Percentiles rank a stretch among this genome's conserved stretches.
Evolutionary conservation across 2,329 filamentous ascomycete genomes (phyloP).

Genomic region (Aspergillus calidoustus): DNA sequence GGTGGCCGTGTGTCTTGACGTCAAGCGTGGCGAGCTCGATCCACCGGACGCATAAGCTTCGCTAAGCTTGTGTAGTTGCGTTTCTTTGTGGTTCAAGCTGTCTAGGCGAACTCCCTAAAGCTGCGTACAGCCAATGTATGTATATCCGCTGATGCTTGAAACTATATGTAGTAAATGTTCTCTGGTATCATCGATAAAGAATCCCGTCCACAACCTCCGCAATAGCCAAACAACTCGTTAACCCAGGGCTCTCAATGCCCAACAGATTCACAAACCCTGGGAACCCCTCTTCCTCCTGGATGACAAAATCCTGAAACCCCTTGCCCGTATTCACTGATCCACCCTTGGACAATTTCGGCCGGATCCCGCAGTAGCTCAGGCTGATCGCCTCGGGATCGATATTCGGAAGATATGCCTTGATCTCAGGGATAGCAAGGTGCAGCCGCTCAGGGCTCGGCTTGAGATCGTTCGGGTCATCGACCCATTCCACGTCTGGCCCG

Average conservation of each 20-base stretch:
- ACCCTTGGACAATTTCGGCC: conserved; percentile 76
- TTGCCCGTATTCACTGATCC: conserved; percentile 60
- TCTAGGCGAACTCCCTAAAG: background rate
- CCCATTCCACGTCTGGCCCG: conserved; percentile 95
- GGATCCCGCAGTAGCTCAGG: conserved; percentile 88
- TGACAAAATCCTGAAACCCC: conserved; percentile 83
- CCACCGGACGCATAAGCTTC: background rate
- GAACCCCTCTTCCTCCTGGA: conserved; percentile 76
- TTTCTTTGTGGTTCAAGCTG: background rate
- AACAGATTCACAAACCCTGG: conserved; percentile 85
- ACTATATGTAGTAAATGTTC: background rate
- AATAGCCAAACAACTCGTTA: conserved; percentile 87
- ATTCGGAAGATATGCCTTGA: conserved; percentile 76
- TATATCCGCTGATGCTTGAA: background rate
- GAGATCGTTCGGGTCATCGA: conserved; percentile 72
- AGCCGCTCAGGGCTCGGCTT: conserved; percentile 68
- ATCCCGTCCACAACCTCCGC: conserved; percentile 72
- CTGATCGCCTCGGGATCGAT: conserved; percentile 69
- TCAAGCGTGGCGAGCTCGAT: conserved; percentile 6
- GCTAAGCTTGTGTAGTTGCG: background rate
- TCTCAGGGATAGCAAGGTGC: conserved; percentile 71
- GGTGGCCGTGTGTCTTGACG: conserved; percentile 5
- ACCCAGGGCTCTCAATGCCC: conserved; percentile 89
- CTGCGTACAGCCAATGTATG: background rate
- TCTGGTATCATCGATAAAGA: conserved; percentile 47